These are phyloP conservation scores for Backusella tarrabulga DNA, from an alignment of 192 early-diverging fungal genomes.

Conservation along the genomic window DNA sequence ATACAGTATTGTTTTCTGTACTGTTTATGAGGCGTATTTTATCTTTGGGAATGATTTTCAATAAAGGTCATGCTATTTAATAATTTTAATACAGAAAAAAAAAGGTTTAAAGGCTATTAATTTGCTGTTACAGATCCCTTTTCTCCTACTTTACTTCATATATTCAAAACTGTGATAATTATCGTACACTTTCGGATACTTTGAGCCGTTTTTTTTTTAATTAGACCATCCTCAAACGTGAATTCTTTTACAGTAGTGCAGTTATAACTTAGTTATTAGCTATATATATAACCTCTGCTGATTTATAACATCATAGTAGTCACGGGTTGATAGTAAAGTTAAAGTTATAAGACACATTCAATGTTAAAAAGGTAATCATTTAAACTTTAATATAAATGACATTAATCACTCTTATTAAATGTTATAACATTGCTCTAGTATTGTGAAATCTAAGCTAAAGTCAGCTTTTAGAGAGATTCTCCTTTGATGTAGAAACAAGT, in stretches of 20 bases:
- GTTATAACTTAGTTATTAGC: background rate
- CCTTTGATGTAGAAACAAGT: too few species aligned
- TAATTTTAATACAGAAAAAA: background rate
- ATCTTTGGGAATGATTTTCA: background rate
- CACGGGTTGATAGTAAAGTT: background rate
- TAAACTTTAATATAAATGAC: too few species aligned
- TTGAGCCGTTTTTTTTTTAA: background rate
- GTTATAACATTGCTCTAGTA: too few species aligned
- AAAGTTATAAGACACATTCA: background rate
- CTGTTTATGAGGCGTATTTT: background rate
- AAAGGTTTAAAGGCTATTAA: background rate
- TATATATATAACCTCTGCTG: background rate
- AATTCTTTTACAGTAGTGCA: background rate
- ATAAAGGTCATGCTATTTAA: background rate
- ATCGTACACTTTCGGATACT: background rate
- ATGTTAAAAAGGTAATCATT: background rate
- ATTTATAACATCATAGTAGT: background rate
- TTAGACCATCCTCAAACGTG: background rate
- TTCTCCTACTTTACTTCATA: background rate
- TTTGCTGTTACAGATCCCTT: background rate
- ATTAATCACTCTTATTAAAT: too few species aligned
- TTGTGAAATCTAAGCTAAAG: too few species aligned
- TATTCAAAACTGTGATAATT: background rate
- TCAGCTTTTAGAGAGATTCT: too few species aligned
- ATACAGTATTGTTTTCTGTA: background rate